phyloP scores from a whole-genome alignment of 768 basidiomycete genomes.

The Leucosporidium scottii region DNA sequence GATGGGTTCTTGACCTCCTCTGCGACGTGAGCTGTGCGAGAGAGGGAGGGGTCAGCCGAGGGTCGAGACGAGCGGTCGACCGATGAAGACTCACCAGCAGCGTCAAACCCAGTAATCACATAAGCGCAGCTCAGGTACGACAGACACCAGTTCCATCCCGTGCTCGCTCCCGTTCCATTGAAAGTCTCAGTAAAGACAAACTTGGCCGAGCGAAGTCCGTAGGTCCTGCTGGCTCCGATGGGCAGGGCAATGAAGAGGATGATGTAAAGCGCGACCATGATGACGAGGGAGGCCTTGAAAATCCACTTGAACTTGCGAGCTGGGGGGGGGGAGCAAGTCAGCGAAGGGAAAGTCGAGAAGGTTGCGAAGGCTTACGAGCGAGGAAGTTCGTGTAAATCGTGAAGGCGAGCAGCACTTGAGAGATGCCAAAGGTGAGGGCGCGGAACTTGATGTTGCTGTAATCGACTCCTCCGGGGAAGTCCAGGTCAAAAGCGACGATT shows the following conservation, averaged over 20 bases:
- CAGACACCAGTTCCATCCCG: slow-evolving; percentile 86
- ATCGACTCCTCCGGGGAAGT: slow-evolving; percentile 71
- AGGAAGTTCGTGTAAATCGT: slow-evolving; percentile 78
- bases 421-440: slow-evolving; percentile 72
- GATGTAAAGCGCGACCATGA: slow-evolving; percentile 80
- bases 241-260: slow-evolving; percentile 86
- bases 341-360: neutral
- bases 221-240: slow-evolving; percentile 78
- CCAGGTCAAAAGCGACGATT: slow-evolving; percentile 65
- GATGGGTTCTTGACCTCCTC: slow-evolving; percentile 81
- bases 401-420: slow-evolving; percentile 63
- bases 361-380: slow-evolving; percentile 50
- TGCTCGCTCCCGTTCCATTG: slow-evolving; percentile 78
- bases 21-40: slow-evolving; percentile 80
- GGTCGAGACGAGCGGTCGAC: slow-evolving; percentile 50
- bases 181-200: slow-evolving; percentile 79
- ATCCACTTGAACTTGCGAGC: slow-evolving; percentile 56
- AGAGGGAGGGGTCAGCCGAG: too few relatives aligned
- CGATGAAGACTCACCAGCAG: slow-evolving; percentile 37
- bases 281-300: slow-evolving; percentile 64
- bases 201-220: slow-evolving; percentile 74
- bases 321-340: slow-evolving; percentile 9
- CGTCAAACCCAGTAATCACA: slow-evolving; percentile 83
- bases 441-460: slow-evolving; percentile 75
- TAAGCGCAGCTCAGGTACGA: slow-evolving; percentile 83